These are phyloP conservation scores for Perkinsus marinus DNA, from an alignment of 169 alveolate genomes.

Conservation along the genomic window DNA sequence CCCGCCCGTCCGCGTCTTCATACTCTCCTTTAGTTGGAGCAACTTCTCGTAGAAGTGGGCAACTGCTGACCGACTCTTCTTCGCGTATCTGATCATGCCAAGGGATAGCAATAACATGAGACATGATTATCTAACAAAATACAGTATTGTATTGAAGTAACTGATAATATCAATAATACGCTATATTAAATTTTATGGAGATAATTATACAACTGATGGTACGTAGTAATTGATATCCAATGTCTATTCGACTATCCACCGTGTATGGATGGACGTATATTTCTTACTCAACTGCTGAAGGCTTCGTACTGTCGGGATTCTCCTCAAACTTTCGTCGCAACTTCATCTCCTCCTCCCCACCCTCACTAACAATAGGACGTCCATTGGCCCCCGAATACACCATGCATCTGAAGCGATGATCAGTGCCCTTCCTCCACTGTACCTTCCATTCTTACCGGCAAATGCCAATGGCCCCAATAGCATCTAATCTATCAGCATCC, in stretches of 20 bases:
- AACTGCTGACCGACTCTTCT: background rate
- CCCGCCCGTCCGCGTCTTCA: background rate
- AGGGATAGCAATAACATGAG: background rate
- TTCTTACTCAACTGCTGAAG: background rate
- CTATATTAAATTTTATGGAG: too few species aligned
- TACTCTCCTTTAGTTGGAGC: background rate
- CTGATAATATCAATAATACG: background rate
- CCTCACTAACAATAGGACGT: background rate
- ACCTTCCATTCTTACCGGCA: background rate
- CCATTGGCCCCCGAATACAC: background rate
- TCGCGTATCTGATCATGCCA: background rate
- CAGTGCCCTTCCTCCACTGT: background rate
- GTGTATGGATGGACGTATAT: background rate
- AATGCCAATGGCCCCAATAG: background rate
- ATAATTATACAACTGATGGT: too few species aligned
- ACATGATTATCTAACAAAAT: background rate
- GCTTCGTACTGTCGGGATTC: background rate
- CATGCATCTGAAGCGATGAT: background rate
- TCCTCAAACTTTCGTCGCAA: background rate
- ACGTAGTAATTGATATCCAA: too few species aligned
- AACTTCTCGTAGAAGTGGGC: slow-evolving; percentile 3
- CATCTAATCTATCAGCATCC: slow-evolving; percentile 2
- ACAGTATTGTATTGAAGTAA: background rate
- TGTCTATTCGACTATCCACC: background rate
- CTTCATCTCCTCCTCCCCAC: background rate